These are phyloP conservation scores for Hypholoma sublateritium DNA, from an alignment of 768 basidiomycete genomes.

Conservation along the genomic window DNA sequence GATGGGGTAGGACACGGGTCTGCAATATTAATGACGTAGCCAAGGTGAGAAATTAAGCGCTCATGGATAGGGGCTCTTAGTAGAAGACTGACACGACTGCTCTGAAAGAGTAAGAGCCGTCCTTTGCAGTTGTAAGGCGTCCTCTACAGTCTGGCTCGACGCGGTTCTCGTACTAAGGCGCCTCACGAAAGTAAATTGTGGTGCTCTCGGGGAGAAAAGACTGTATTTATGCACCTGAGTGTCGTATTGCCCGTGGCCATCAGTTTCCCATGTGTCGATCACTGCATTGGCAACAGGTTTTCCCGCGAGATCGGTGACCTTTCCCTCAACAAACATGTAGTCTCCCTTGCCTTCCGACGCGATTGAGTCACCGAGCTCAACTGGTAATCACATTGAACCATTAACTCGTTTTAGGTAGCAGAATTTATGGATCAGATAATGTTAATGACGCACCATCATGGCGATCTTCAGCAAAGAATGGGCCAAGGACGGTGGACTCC, in stretches of 20 bases:
- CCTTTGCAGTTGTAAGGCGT: conserved; percentile 51
- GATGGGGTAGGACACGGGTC: conserved; percentile 68
- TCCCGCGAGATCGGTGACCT: conserved; percentile 61
- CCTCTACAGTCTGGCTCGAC: conserved; percentile 73
- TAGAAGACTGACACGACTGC: conserved; percentile 55
- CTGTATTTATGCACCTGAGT: conserved; percentile 27
- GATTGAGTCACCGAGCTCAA: conserved; percentile 69
- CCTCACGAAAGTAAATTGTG: conserved; percentile 24
- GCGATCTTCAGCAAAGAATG: conserved; percentile 80
- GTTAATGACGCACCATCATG: conserved; percentile 51
- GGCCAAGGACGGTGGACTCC: conserved; percentile 77
- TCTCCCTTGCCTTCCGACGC: conserved; percentile 88
- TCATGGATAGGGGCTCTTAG: neutral
- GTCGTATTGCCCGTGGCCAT: conserved; percentile 51
- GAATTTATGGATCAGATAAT: neutral
- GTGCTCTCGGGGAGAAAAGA: conserved; percentile 5
- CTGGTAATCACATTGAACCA: conserved; percentile 31
- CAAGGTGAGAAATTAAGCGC: neutral
- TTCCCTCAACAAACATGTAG: conserved; percentile 80
- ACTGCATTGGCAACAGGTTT: conserved; percentile 61
- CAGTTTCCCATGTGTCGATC: conserved; percentile 88
- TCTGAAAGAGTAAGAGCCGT: conserved; percentile 70
- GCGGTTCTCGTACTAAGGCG: conserved; percentile 50
- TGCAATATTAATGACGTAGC: conserved; percentile 11
- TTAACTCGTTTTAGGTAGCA: neutral